Evolutionary conservation across 768 basidiomycete species (phyloP), one percentile per base, ranked within the genome.

Genomic region (Termitomyces sp.): DNA sequence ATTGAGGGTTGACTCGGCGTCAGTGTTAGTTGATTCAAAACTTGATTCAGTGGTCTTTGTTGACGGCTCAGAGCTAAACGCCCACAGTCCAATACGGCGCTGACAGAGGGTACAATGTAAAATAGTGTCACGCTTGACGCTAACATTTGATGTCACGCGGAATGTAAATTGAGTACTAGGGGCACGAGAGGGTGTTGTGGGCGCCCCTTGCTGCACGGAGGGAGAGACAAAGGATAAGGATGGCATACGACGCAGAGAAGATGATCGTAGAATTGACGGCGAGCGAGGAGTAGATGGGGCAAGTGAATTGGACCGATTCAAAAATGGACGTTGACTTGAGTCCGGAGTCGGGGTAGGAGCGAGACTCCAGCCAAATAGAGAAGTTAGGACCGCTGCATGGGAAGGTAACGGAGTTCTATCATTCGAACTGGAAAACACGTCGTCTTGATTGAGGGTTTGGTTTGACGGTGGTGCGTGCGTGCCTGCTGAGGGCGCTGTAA

Each of bases 31-130:
- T 14, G 56, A 29, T n/a, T 52, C 26, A 52, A n/a, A 27, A 29
- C 51, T 39, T 18, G 37, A 29, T 48, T 36, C 13, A 58, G 8
- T 20, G 46, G 34, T 5, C 29, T 39, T 48, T 53, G 26, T 48
- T 42, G 59, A 46, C 22, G 59, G 57, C 42, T 44, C 64, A 31
- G 34, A 72, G 1, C 74, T 69, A 65, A 90, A 92, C 1, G 83
- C 81, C 90, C 90, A 92, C 37, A 92, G 72, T 3, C 90, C 90
- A 43, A 92, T 77, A 20, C 90, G 81, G n/a, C 90, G 79, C 64
- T 88, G 88, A 65, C 90, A 92, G 18, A 92, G 74, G 10, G 72
- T 60, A 60, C 90, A 92, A 59, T 84, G 79, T 1, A 92, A 69
- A 9, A 88, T 70, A 27, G 80, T 75, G 31, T 84, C 83, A 13